phyloP scores from a whole-genome alignment of 495 filamentous ascomycete species.

The Aspergillus avenaceus region DNA sequence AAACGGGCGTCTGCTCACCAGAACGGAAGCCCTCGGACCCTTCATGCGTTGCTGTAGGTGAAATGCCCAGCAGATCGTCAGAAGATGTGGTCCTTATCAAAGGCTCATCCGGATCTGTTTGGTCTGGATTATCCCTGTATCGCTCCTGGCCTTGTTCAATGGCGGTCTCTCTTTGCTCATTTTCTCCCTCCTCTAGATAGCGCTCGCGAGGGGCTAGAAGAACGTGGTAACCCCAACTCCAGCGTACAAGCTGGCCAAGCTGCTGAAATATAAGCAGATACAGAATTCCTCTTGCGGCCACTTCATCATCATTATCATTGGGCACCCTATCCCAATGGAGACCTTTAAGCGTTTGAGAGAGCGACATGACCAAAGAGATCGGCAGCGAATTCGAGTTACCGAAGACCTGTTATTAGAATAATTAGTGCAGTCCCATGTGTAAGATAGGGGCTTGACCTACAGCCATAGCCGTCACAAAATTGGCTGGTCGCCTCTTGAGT shows the following conservation, averaged over 20 bases:
- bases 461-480: slow-evolving; percentile 95
- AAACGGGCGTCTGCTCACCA: slow-evolving; percentile 40
- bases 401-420: slow-evolving; percentile 58
- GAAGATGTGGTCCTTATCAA: slow-evolving; percentile 32
- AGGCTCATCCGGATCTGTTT: slow-evolving; percentile 41
- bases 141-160: slow-evolving; percentile 61
- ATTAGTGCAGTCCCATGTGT: slow-evolving; percentile 7
- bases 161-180: slow-evolving; percentile 41
- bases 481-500: slow-evolving; percentile 77
- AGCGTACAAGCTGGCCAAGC: slow-evolving; percentile 88
- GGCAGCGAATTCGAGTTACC: slow-evolving; percentile 98
- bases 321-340: slow-evolving; percentile 90
- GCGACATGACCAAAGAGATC: slow-evolving; percentile 89
- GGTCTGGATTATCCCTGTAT: slow-evolving; percentile 60
- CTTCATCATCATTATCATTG: slow-evolving; percentile 91
- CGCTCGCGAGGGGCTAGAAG: slow-evolving; percentile 72
- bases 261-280: slow-evolving; percentile 98
- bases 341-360: slow-evolving; percentile 85
- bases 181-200: slow-evolving; percentile 58
- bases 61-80: slow-evolving; percentile 22
- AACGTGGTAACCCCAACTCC: slow-evolving; percentile 97
- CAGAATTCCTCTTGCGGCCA: slow-evolving; percentile 87
- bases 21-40: slow-evolving; percentile 31
- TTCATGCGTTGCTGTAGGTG: slow-evolving; percentile 7
- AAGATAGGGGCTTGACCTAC: slow-evolving; percentile 42